Evolutionary conservation across 192 early-diverging fungal genomes (phyloP), one percentile per base, ranked within the genome.

Genomic region (Coemansia guatemalensis): DNA sequence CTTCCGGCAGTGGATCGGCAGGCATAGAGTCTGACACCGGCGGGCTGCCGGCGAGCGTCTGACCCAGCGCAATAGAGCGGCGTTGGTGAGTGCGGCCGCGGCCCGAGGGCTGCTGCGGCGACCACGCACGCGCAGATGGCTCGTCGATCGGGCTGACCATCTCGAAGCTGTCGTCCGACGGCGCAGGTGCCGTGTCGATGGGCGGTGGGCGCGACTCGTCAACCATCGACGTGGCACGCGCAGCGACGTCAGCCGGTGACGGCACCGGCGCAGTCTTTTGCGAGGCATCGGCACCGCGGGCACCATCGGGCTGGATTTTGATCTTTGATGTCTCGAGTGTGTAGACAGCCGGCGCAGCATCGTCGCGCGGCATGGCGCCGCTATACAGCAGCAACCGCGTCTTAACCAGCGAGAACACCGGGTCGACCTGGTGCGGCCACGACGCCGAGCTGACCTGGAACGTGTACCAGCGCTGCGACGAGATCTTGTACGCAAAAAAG

Each of bases 381-480:
- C 74, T 73, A 62, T 75, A 76, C 63, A 82, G 26, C 12, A 82
- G 66, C 56, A 82, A 64, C 18, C 71, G 59, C 1, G 65, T 64
- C 67, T 82, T 76, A 61, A 76, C 79, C 2, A 82, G 65, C 53
- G 74, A 72, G 20, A 82, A 82, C 17, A 76, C 61, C 3, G 79
- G 73, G 50, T 82, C 79, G 8, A 72, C 59, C 62, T 74, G 74
- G 33, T 73, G 71, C 48, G 79, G 79, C 79, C 79, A 82, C 25
- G 73, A 50, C 6, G 79, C 71, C 8, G 73, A 61, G 58, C 73
- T 73, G 49, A 72, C 64, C 61, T 73, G 79, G 74, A 82, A 82
- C 23, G 79, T 82, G 67, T 82, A 82, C 79, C 79, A 82, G 59
- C 79, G 79, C 64, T 82, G 73, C 14, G 71, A 65, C 25, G 71